Base-by-base conservation (phyloP, 768 basidiomycete genomes). In the Lentinula raphanica region DNA sequence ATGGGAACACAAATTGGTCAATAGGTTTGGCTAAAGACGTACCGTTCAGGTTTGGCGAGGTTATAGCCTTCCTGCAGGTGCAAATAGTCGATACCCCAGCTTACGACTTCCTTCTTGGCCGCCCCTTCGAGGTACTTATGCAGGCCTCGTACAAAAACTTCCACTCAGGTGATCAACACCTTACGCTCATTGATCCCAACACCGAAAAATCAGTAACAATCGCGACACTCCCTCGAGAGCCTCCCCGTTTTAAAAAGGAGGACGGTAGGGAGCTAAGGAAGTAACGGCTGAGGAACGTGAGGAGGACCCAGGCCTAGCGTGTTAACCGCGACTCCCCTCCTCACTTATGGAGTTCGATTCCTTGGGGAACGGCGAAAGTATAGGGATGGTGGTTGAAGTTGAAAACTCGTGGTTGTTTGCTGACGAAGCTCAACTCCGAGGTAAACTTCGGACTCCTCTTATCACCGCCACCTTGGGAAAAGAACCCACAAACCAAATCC, bases 1-100 rank as follows among this genome's bases (percentile, higher is more conserved):
- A 51, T 32, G 31, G 49, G 1, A n/a, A 9, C 6, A 38, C 9
- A 2, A 27, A 57, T 13, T 49, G 29, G 1, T 51, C 59, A 0
- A 35, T 62, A 6, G 61, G 61, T 4, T 28, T 62, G 28, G 59
- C 55, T 2, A 56, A 54, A 27, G 59, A 62, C 31, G 59, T 62
- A 39, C 61, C 61, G 0, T 62, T 62, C 36, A 1, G 32, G 1
- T 28, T 62, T 32, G 55, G 58, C 1, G 21, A 54, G 0, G 53
- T 60, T 3, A 56, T 42, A 1, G 19, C 57, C 0, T 60, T 59
- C 32, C 48, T 62, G 8, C 62, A 62, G 39, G 62, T 58, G 15
- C 62, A 62, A 32, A 25, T 62, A 1, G 54, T 60, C 9, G 21
- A 21, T 2, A 54, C 60, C n/a, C 56, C 62, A 1, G 62, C 62